Evolutionary conservation across 139 green algal species (phyloP), one percentile per base, ranked within the genome.

Genomic region (Picochlorum sp.): DNA sequence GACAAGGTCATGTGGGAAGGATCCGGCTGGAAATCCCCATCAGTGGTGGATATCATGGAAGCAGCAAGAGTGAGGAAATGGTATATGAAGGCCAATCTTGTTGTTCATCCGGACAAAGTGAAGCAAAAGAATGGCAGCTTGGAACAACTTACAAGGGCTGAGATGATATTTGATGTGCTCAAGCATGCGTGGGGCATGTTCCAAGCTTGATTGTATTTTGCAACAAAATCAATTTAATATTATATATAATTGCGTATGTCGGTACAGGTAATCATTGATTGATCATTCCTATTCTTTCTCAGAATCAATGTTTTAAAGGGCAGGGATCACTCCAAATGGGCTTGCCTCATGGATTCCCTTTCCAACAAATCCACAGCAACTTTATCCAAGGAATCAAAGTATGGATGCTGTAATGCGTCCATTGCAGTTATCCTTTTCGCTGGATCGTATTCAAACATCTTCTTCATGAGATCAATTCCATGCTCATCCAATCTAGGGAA

Each of bases 91-190:
- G 91, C 90, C 64, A 95, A 96, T 66, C 78, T 96, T 60, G 64
- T 96, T 51, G 85, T 97, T 47, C 91, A 97, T 76, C 91, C 91
- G 2, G 91, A 97, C 82, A 96, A 96, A 78, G 90, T 97, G 24
- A 81, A 82, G 51, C 86, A 95, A 76, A 84, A 83, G 52, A 86
- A 85, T n/a, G 91, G 89, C 26, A 79, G 67, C 10, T 61, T 85
- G 30, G 85, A 95, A 66, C 80, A 94, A 75, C 71, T 94, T 21
- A 87, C 84, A 34, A 80, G 89, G 47, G 90, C 90, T 5, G 91
- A 96, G 72, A 90, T 91, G 73, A 74, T 95, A 18, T 97, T 97
- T 68, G 88, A 97, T 72, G 74, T 83, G 14, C 72, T 96, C 20
- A 96, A 96, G 65, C 77, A 79, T 30, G 84, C 85, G 0, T 95